phyloP scores from a whole-genome alignment of 352 stramenopile species.

The Pythium scleroteichum region DNA sequence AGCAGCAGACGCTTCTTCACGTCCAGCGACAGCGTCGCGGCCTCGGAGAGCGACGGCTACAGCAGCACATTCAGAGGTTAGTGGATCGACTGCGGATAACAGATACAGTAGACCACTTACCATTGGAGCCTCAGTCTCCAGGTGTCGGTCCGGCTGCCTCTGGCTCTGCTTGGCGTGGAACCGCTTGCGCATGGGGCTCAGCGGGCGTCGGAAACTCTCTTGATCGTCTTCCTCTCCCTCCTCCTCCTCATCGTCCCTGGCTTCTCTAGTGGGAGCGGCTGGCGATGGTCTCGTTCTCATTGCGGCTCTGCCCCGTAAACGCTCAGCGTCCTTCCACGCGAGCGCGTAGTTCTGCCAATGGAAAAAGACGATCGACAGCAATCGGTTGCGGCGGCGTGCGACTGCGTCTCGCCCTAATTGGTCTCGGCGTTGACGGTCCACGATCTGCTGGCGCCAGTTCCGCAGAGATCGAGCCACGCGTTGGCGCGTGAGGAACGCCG shows the following conservation, averaged over 20 bases:
- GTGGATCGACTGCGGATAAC: too few species aligned
- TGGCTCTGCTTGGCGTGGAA: slow-evolving; percentile 31
- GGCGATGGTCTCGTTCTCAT: background rate
- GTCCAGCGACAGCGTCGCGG: slow-evolving; percentile 47
- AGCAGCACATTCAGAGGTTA: background rate
- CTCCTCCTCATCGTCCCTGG: slow-evolving; percentile 19
- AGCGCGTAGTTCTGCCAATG: slow-evolving; percentile 79
- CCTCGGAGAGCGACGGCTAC: slow-evolving; percentile 39
- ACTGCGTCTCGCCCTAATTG: slow-evolving; percentile 24
- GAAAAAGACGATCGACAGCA: slow-evolving; percentile 53
- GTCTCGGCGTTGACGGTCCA: slow-evolving; percentile 5
- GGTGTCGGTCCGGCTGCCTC: background rate
- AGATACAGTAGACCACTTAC: too few species aligned
- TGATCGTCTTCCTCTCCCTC: background rate
- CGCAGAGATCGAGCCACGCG: background rate
- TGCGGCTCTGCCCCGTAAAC: background rate
- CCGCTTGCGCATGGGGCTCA: slow-evolving; percentile 63
- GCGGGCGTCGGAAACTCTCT: slow-evolving; percentile 29
- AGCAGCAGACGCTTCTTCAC: slow-evolving; percentile 63
- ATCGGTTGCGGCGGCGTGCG: slow-evolving; percentile 31
- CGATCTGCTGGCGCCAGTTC: slow-evolving; percentile 12
- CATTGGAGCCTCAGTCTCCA: background rate
- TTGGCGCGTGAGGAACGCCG: background rate
- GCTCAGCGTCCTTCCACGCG: slow-evolving; percentile 57
- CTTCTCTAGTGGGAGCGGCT: background rate